Base-by-base conservation (phyloP, 208 protist genomes). In the Acanthamoeba castellanii region DNA sequence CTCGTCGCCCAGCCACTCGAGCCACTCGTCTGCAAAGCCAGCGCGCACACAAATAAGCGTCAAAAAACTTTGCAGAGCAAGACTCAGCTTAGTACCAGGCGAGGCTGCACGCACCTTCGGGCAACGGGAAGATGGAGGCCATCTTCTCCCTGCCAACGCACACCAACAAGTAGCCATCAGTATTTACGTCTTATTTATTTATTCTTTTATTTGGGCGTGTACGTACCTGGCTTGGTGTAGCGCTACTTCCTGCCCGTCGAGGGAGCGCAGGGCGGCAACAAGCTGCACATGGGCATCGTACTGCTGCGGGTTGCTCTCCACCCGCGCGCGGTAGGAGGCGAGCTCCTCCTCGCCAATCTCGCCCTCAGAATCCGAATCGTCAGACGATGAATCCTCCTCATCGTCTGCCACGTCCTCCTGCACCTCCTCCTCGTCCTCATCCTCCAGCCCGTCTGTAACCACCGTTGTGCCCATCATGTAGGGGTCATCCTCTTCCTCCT, bases 281-380 rank as follows among this genome's bases (percentile, higher is more conserved):
- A 72, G 57, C 37, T 91, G 85, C 34, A 91, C 61, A 27, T 91
- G 85, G 18, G 85, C 85, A 8, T 91, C 85, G 30, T 91, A 91
- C 20, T 91, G 78, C 45, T 61, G 47, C n/a, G 78, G 78, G 78
- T 87, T 87, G 47, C 47, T 87, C 50, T 87, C 78, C 13, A 87
- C 78, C 6, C 78, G 78, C 11, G 78, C 78, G 37, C 47, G 37
- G 25, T 87, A 87, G 25, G 47, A 52, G 50, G 78, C 78, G 13
- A 87, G 78, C 47, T 87, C 78, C 78, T 87, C 78, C 45, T 87
- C 78, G 6, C 78, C 78, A 1, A 87, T 87, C 30, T 87, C 78
- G 22, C 78, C 78, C 30, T 87, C 78, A 47, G 78, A 87, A 37
- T 87, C 78, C 8, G 78, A 87, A 30, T 68, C 61, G 2, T 34